phyloP scores from a whole-genome alignment of 1,284 basidiomycete species.

The Ustilago trichophora region DNA sequence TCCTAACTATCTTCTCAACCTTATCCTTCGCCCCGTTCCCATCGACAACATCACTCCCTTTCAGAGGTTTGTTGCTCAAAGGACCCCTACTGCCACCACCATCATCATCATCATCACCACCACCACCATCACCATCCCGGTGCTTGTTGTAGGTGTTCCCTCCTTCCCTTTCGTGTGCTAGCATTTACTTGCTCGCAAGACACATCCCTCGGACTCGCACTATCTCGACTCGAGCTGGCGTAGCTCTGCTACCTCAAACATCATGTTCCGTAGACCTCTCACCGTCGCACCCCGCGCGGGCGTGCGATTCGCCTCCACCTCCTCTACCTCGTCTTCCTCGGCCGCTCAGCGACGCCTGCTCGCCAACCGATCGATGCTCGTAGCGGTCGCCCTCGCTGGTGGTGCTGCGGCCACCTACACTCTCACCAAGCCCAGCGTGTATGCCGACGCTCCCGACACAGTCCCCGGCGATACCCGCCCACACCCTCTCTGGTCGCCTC shows the following conservation, averaged over 20 bases:
- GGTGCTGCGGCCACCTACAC: constrained; percentile 41
- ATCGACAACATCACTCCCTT: too few relatives aligned
- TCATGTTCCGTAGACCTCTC: constrained; percentile 44
- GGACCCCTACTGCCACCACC: too few relatives aligned
- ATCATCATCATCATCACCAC: background rate
- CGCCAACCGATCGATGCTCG: constrained; percentile 18
- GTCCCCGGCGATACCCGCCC: constrained; percentile 57
- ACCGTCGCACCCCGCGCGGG: constrained; percentile 25
- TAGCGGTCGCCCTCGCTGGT: constrained; percentile 27
- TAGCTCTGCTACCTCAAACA: background rate
- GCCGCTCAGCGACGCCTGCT: constrained; percentile 22
- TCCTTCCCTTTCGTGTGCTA: too few relatives aligned
- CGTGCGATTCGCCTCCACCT: constrained; percentile 41
- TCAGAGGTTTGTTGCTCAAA: too few relatives aligned
- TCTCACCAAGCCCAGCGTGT: constrained; percentile 19
- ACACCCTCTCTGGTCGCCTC: constrained; percentile 62
- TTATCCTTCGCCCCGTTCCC: background rate
- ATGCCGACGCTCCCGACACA: constrained; percentile 45
- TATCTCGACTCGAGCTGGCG: background rate
- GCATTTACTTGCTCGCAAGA: constrained; percentile 4
- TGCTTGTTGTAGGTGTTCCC: background rate
- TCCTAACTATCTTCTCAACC: constrained; percentile 2
- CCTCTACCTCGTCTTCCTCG: constrained; percentile 21
- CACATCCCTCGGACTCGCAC: background rate
- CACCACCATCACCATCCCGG: background rate